phyloP scores from a whole-genome alignment of 1,284 basidiomycete genomes.

The Pyrrhoderma noxium region DNA sequence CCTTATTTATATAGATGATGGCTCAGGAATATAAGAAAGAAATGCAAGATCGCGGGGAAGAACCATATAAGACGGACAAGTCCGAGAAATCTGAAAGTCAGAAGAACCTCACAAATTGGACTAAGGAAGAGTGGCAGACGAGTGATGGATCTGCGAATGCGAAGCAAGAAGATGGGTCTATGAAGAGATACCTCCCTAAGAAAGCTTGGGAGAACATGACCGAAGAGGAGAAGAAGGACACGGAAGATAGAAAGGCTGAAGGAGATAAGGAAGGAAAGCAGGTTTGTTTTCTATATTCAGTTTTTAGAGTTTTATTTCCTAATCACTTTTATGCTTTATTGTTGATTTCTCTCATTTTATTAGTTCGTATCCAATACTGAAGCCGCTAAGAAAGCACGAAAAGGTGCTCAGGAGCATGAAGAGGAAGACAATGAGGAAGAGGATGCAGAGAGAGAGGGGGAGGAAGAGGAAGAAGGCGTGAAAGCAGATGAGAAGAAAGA shows the following conservation, averaged over 20 bases:
- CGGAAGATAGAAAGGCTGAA: slow-evolving; percentile 12
- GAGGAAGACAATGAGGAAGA: background rate
- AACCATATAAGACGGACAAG: slow-evolving; percentile 18
- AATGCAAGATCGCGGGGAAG: slow-evolving; percentile 15
- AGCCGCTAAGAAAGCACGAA: slow-evolving; percentile 11
- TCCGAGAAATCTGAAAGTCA: slow-evolving; percentile 13
- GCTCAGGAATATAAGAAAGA: slow-evolving; percentile 17
- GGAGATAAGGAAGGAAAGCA: slow-evolving; percentile 14
- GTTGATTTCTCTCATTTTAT: background rate
- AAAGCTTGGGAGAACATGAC: slow-evolving; percentile 17
- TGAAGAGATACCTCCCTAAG: slow-evolving; percentile 16
- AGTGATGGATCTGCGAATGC: slow-evolving; percentile 13
- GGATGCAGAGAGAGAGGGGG: background rate
- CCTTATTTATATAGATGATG: slow-evolving; percentile 7
- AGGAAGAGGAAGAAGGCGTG: background rate
- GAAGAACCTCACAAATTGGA: slow-evolving; percentile 16
- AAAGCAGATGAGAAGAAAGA: background rate
- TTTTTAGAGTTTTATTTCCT: background rate
- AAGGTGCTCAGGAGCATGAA: slow-evolving; percentile 1
- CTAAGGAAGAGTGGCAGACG: slow-evolving; percentile 17
- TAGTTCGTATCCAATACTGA: slow-evolving; percentile 16
- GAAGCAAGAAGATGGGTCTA: slow-evolving; percentile 15
- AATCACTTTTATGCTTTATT: background rate
- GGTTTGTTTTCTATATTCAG: background rate
- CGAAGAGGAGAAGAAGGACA: slow-evolving; percentile 16